Conservation (phyloP, 2,329 filamentous ascomycete genomes). For the Penicillium italicum region DNA sequence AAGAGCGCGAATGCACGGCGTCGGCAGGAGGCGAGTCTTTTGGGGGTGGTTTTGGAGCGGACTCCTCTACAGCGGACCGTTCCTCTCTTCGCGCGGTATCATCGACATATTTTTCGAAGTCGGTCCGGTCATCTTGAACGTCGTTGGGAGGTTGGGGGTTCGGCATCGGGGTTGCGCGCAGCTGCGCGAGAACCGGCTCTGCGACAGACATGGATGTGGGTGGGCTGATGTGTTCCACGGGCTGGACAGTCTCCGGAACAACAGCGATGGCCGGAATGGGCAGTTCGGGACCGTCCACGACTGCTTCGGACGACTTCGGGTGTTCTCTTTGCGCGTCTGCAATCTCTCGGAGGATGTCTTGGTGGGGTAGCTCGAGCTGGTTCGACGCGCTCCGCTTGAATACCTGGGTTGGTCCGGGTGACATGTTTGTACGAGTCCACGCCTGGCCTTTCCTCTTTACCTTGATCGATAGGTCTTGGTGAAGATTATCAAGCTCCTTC, state of each 20-base stretch:
- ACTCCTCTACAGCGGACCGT: conserved; percentile 19
- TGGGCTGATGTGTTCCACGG: conserved; percentile 8
- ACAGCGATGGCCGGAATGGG: conserved; percentile 8
- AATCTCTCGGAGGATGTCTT: conserved; percentile 16
- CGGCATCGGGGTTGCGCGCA: conserved; percentile 16
- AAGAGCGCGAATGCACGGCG: conserved; percentile 21
- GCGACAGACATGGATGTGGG: conserved; percentile 31
- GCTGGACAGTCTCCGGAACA: conserved; percentile 9
- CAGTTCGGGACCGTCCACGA: conserved; percentile 14
- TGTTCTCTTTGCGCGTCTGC: conserved; percentile 11
- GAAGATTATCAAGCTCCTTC: conserved; percentile 40
- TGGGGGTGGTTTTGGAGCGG: conserved; percentile 34
- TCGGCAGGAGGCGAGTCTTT: conserved; percentile 32
- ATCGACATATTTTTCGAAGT: conserved; percentile 44
- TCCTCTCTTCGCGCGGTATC: conserved; percentile 35
- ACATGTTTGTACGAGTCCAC: conserved; percentile 29
- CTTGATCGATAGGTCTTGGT: conserved; percentile 40
- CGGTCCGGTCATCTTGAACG: conserved; percentile 30
- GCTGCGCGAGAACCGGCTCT: conserved; percentile 24
- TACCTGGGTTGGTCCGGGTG: conserved; percentile 14
- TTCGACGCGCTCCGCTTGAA: conserved; percentile 20
- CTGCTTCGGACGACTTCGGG: conserved; percentile 15
- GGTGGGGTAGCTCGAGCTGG: conserved; percentile 20
- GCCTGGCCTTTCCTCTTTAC: conserved; percentile 37
- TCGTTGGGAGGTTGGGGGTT: conserved; percentile 11